Percentiles rank a stretch among this genome's conserved stretches.
These are phyloP conservation scores for Spergularia marina DNA, from an alignment of 148 eudicot genomes.

Conservation along the genomic window DNA sequence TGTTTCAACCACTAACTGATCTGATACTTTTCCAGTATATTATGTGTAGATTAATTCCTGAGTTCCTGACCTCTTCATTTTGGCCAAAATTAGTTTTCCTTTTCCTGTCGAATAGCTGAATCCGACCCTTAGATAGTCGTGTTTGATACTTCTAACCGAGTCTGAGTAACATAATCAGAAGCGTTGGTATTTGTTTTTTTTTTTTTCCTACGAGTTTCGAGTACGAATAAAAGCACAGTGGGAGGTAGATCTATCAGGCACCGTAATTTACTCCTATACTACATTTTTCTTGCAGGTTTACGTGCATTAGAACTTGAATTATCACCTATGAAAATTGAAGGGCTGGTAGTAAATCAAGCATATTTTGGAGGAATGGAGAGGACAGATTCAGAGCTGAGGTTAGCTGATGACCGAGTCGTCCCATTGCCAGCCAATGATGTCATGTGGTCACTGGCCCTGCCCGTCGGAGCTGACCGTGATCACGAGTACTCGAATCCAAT, in stretches of 20 bases:
- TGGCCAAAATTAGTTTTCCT: too few species aligned
- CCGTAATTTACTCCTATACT: neutral
- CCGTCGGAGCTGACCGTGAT: slow-evolving; percentile 51
- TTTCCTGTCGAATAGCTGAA: too few species aligned
- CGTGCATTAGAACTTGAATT: slow-evolving; percentile 53
- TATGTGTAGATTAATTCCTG: neutral
- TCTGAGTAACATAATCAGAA: too few species aligned
- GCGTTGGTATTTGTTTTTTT: too few species aligned
- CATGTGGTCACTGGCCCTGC: slow-evolving; percentile 73
- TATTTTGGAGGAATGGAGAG: slow-evolving; percentile 60
- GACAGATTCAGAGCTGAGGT: slow-evolving; percentile 47
- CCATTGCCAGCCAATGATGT: slow-evolving; percentile 48
- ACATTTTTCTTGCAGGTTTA: slow-evolving; percentile 28
- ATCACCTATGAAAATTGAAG: slow-evolving; percentile 60
- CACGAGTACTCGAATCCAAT: slow-evolving; percentile 61
- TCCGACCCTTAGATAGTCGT: too few species aligned
- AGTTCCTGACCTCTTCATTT: too few species aligned
- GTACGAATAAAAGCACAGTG: too few species aligned
- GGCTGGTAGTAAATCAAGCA: slow-evolving; percentile 79
- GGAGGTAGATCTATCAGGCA: neutral
- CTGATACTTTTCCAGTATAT: neutral
- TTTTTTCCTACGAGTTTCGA: too few species aligned
- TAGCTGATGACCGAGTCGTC: slow-evolving; percentile 36
- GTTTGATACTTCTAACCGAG: too few species aligned
- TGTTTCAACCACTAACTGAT: neutral